Percentiles rank a stretch among this genome's conserved stretches.
These are phyloP conservation scores for Lipomyces mesembrius DNA, from an alignment of 805 yeast genomes.

Conservation along the genomic window DNA sequence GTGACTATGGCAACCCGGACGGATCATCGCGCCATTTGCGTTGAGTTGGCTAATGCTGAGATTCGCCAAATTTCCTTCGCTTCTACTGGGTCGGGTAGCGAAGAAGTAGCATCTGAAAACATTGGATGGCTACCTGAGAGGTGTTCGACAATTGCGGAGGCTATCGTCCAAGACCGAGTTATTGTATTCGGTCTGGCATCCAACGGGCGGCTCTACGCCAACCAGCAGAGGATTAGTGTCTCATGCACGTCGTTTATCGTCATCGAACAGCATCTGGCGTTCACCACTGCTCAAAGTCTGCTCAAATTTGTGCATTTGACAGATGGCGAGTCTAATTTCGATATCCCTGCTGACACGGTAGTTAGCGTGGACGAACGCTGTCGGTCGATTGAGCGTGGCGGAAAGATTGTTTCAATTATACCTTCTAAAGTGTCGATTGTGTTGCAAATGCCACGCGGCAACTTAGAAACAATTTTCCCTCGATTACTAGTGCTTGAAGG, in stretches of 20 bases:
- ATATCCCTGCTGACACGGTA: slow-evolving; percentile 47
- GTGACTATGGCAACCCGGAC: slow-evolving; percentile 22
- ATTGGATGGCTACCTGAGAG: slow-evolving; percentile 29
- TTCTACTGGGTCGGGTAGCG: background rate
- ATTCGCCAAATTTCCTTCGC: slow-evolving; percentile 16
- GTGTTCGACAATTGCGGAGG: slow-evolving; percentile 25
- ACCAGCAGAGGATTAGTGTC: slow-evolving; percentile 60
- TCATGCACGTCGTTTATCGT: slow-evolving; percentile 82
- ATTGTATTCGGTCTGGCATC: slow-evolving; percentile 74
- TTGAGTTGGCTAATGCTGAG: slow-evolving; percentile 25
- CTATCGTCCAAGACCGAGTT: slow-evolving; percentile 51
- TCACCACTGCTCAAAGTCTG: slow-evolving; percentile 86
- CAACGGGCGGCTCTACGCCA: slow-evolving; percentile 74
- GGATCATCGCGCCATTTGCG: slow-evolving; percentile 24
- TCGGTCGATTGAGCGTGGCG: slow-evolving; percentile 89
- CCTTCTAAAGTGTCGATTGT: slow-evolving; percentile 84
- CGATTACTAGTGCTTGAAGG: slow-evolving; percentile 87
- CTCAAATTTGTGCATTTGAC: slow-evolving; percentile 77
- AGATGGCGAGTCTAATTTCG: slow-evolving; percentile 35
- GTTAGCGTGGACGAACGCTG: slow-evolving; percentile 71
- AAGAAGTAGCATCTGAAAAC: slow-evolving; percentile 1
- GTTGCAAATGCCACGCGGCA: slow-evolving; percentile 94
- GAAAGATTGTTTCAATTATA: slow-evolving; percentile 75
- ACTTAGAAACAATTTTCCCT: slow-evolving; percentile 90
- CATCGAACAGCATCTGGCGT: slow-evolving; percentile 71